Conservation (phyloP, 148 eudicot genomes). For the Oxyria digyna region DNA sequence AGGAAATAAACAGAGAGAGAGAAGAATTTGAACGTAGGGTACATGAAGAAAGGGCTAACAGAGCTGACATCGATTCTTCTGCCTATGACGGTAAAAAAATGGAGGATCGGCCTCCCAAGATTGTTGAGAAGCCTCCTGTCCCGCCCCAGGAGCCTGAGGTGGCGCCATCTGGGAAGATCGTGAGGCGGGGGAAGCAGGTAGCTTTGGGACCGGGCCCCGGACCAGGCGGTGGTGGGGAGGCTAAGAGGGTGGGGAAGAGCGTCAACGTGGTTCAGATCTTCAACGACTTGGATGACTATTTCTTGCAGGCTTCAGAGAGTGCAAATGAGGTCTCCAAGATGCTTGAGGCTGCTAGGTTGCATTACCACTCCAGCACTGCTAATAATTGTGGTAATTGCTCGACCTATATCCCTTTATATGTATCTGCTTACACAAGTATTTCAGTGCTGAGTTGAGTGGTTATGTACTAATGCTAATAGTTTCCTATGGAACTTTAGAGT, state of each 20-base stretch:
- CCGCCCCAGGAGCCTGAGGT: constrained; percentile 17
- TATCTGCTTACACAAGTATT: background rate
- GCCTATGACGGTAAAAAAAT: constrained; percentile 5
- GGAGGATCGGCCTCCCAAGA: constrained; percentile 16
- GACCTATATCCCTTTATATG: background rate
- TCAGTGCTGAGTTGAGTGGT: background rate
- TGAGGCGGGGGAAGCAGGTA: constrained; percentile 36
- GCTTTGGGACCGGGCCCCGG: constrained; percentile 11
- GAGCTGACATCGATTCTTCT: constrained; percentile 5
- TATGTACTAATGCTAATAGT: background rate
- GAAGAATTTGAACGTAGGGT: constrained; percentile 34
- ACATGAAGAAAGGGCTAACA: constrained; percentile 28
- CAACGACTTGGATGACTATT: constrained; percentile 66
- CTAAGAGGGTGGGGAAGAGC: constrained; percentile 41
- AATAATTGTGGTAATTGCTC: constrained; percentile 41
- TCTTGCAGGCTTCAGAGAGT: constrained; percentile 72
- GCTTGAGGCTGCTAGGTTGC: constrained; percentile 92
- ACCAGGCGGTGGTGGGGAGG: constrained; percentile 27
- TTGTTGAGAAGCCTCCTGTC: constrained; percentile 25
- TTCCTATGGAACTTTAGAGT: background rate
- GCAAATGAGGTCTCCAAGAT: constrained; percentile 75
- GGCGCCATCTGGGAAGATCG: constrained; percentile 3
- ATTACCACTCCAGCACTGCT: constrained; percentile 93
- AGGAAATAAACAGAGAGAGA: constrained; percentile 33
- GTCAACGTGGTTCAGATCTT: constrained; percentile 49